Conservation (phyloP, 2,329 filamentous ascomycete genomes). For the Aspergillus pseudoviridinutans region DNA sequence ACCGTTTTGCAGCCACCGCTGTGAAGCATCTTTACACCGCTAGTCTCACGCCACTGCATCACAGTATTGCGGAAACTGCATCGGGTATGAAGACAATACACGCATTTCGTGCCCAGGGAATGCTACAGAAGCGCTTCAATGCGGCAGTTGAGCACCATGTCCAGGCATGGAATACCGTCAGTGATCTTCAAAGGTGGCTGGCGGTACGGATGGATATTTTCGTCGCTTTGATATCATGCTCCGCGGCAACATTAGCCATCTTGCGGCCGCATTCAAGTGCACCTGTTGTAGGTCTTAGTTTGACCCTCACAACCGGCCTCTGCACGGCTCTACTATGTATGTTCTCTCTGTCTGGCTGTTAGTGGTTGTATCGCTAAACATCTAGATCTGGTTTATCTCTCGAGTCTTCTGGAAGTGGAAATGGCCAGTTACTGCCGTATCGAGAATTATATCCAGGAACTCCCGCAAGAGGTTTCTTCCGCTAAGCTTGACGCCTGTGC, state of each 20-base stretch:
- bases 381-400: constrained; percentile 10
- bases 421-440: constrained; percentile 73
- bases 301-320: constrained; percentile 9
- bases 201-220: constrained; percentile 13
- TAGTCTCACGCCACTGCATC: constrained; percentile 10
- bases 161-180: constrained; percentile 10
- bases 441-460: constrained; percentile 67
- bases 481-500: constrained; percentile 28
- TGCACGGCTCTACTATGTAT: constrained; percentile 9
- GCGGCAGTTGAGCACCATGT: constrained; percentile 6
- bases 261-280: constrained; percentile 3
- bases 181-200: constrained; percentile 13
- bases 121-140: constrained; percentile 7
- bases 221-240: constrained; percentile 10
- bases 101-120: constrained; percentile 8
- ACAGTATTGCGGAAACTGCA: constrained; percentile 9
- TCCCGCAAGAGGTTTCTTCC: constrained; percentile 47
- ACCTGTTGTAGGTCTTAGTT: constrained; percentile 9
- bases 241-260: constrained; percentile 6
- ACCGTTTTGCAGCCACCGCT: constrained; percentile 10
- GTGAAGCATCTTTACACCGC: constrained; percentile 11
- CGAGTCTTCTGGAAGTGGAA: constrained; percentile 55
- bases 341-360: neutral
- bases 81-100: constrained; percentile 10
- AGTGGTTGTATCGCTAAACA: neutral